phyloP scores from a whole-genome alignment of 345 rosid species.

The Lagerstroemia speciosa region DNA sequence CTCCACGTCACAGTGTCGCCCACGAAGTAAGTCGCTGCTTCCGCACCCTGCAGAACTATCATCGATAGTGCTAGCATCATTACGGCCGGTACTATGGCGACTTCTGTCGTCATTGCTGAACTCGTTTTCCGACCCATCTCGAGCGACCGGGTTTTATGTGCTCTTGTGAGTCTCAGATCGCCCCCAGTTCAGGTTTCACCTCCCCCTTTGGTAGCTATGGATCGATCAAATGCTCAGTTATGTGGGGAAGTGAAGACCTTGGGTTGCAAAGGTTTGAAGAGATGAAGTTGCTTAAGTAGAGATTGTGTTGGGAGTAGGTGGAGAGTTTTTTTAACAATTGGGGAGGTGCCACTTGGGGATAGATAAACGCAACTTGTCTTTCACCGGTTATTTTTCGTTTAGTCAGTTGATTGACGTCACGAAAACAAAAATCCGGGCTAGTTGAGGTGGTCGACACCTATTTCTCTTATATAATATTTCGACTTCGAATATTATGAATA shows the following conservation, averaged over 20 bases:
- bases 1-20: conserved; percentile 33
- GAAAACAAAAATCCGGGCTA: no score
- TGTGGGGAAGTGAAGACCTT: neutral
- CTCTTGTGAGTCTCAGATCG: neutral
- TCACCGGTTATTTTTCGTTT: neutral
- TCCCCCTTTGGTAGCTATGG: no score
- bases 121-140: no score
- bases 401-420: neutral
- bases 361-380: no score
- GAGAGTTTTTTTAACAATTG: neutral
- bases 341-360: neutral
- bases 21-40: conserved; percentile 19
- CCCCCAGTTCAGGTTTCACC: neutral
- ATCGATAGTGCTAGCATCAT: conserved; percentile 10
- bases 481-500: no score
- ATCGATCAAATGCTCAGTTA: no score
- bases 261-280: neutral
- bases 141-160: neutral
- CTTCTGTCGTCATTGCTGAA: neutral
- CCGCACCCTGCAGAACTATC: neutral
- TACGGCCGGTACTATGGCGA: neutral
- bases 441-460: no score
- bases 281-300: neutral
- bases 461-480: no score
- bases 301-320: neutral